Conservation (phyloP, 1,284 basidiomycete genomes). For the Trametes hirsuta region DNA sequence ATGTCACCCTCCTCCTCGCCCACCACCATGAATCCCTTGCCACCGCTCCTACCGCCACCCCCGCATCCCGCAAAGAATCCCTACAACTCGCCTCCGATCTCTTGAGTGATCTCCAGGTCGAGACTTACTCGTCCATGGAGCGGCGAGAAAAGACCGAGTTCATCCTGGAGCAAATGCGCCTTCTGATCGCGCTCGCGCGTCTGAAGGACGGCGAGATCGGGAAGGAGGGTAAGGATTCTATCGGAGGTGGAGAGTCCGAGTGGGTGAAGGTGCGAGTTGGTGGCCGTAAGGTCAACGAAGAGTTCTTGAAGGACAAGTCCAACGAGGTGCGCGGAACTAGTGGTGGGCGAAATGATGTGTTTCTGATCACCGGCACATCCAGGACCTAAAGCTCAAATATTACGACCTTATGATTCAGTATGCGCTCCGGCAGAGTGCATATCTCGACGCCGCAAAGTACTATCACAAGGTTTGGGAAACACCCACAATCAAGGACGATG, state of each 20-base stretch:
- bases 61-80: constrained; percentile 61
- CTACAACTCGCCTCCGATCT: constrained; percentile 86
- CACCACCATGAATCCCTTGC: constrained; percentile 80
- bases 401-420: constrained; percentile 97
- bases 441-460: constrained; percentile 94
- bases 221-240: constrained; percentile 54
- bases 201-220: constrained; percentile 65
- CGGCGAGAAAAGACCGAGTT: constrained; percentile 98
- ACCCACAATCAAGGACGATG: constrained; percentile 85
- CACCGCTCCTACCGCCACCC: constrained; percentile 42
- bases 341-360: neutral
- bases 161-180: constrained; percentile 96
- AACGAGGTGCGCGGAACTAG: constrained; percentile 67
- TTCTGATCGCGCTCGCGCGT: constrained; percentile 74
- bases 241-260: constrained; percentile 77
- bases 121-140: constrained; percentile 99
- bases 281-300: constrained; percentile 92
- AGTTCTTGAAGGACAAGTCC: constrained; percentile 87
- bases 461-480: constrained; percentile 98
- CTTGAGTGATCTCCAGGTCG: constrained; percentile 94
- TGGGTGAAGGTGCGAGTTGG: constrained; percentile 94
- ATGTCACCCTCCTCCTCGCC: constrained; percentile 86
- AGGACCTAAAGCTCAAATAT: constrained; percentile 96
- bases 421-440: constrained; percentile 82
- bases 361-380: constrained; percentile 1